phyloP scores from a whole-genome alignment of 2,329 filamentous ascomycete genomes.

The Phaeomoniella chlamydospora region DNA sequence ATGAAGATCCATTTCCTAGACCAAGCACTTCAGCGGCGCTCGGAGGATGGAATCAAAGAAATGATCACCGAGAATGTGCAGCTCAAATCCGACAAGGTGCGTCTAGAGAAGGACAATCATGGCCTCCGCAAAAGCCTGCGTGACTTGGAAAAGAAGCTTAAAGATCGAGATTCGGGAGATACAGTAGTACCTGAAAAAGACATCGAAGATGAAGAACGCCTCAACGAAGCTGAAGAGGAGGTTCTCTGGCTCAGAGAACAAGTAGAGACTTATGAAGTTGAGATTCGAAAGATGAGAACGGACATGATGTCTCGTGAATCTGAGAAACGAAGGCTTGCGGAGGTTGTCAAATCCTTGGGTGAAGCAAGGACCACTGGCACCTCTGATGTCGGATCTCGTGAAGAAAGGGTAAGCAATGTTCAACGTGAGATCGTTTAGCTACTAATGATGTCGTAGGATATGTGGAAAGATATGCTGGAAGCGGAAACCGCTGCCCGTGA shows the following conservation, averaged over 20 bases:
- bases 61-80: constrained; percentile 98
- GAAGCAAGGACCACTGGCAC: constrained; percentile 32
- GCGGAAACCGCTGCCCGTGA: constrained; percentile 81
- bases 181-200: constrained; percentile 30
- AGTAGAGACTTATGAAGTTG: constrained; percentile 67
- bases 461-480: constrained; percentile 90
- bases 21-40: constrained; percentile 80
- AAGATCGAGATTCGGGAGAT: constrained; percentile 34
- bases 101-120: constrained; percentile 84
- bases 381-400: constrained; percentile 32
- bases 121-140: constrained; percentile 65
- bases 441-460: constrained; percentile 34
- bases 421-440: constrained; percentile 15
- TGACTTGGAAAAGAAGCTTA: constrained; percentile 69
- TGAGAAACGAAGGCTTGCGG: constrained; percentile 74
- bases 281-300: constrained; percentile 67
- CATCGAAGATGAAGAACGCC: constrained; percentile 37
- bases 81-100: constrained; percentile 76
- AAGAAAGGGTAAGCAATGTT: constrained; percentile 22
- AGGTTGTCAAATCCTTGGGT: constrained; percentile 56
- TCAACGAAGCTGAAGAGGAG: constrained; percentile 56
- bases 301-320: constrained; percentile 67
- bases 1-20: constrained; percentile 96
- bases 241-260: constrained; percentile 71
- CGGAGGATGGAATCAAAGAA: constrained; percentile 91